These are phyloP conservation scores for Phlebopus sp. DNA, from an alignment of 1,284 basidiomycete genomes.

Conservation along the genomic window DNA sequence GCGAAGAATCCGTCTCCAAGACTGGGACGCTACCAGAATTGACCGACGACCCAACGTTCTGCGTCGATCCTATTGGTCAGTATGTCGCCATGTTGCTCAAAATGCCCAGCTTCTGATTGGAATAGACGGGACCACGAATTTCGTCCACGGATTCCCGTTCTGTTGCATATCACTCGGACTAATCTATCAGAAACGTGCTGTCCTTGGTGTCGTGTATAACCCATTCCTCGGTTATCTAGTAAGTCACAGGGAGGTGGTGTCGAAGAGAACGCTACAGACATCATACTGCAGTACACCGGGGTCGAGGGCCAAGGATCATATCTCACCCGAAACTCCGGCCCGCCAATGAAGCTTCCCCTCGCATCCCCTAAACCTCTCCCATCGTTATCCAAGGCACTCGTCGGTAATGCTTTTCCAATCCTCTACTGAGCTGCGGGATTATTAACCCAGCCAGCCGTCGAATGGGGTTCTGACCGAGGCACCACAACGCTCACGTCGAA, in stretches of 20 bases:
- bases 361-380: constrained; percentile 64
- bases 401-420: background rate
- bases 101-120: background rate
- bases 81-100: background rate
- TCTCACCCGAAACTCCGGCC: constrained; percentile 53
- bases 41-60: constrained; percentile 88
- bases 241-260: constrained; percentile 14
- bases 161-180: constrained; percentile 93
- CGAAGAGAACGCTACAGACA: constrained; percentile 3
- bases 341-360: constrained; percentile 71
- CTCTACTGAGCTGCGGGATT: background rate
- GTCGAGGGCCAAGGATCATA: constrained; percentile 79
- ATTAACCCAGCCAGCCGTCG: constrained; percentile 54
- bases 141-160: constrained; percentile 88
- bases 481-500: constrained; percentile 63
- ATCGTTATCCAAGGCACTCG: constrained; percentile 71
- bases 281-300: constrained; percentile 67
- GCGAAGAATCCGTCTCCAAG: constrained; percentile 80
- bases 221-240: constrained; percentile 86
- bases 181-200: constrained; percentile 76
- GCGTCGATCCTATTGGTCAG: constrained; percentile 82
- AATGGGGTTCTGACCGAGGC: constrained; percentile 88
- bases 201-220: constrained; percentile 90
- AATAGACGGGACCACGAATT: constrained; percentile 92
- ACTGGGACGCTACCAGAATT: constrained; percentile 68